phyloP scores from a whole-genome alignment of 306 rosid species.

The Alnus glutinosa region DNA sequence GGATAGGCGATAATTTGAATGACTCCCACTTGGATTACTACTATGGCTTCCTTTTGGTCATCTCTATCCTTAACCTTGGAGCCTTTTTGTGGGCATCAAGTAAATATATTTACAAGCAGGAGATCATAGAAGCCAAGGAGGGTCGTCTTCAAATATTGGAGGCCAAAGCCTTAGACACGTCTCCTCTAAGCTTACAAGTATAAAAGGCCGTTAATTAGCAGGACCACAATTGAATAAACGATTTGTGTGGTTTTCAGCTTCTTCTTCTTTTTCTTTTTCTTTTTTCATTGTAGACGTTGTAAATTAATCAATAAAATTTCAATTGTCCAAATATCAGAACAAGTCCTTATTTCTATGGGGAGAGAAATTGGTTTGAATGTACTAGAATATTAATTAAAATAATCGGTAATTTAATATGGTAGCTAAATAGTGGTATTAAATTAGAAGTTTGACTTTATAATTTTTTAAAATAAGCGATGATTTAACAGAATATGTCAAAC shows the following conservation, averaged over 20 bases:
- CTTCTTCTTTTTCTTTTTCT: not conserved
- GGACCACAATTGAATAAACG: not conserved
- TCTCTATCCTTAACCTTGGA: constrained; percentile 46
- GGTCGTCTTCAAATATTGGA: constrained; percentile 26
- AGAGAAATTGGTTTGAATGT: too few species aligned
- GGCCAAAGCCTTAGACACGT: constrained; percentile 31
- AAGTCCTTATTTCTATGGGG: too few species aligned
- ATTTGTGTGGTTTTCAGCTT: not conserved
- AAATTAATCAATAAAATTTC: too few species aligned
- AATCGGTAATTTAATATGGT: too few species aligned
- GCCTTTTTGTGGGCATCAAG: constrained; percentile 52
- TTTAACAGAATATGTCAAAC: too few species aligned
- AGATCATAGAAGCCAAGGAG: constrained; percentile 32
- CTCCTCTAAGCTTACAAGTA: constrained; percentile 46
- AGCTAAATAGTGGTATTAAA: too few species aligned
- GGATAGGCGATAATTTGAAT: constrained; percentile 71
- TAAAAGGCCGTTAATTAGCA: constrained; percentile 1
- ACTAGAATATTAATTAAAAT: too few species aligned
- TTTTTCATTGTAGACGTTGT: not conserved
- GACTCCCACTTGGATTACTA: constrained; percentile 66
- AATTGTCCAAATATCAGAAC: too few species aligned
- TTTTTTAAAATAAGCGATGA: too few species aligned
- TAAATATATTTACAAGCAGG: constrained; percentile 52
- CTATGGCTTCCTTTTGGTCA: constrained; percentile 61
- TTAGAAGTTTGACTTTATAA: too few species aligned